Evolutionary conservation across 139 green algal species (phyloP).

Genomic region (Trebouxia sp.): DNA sequence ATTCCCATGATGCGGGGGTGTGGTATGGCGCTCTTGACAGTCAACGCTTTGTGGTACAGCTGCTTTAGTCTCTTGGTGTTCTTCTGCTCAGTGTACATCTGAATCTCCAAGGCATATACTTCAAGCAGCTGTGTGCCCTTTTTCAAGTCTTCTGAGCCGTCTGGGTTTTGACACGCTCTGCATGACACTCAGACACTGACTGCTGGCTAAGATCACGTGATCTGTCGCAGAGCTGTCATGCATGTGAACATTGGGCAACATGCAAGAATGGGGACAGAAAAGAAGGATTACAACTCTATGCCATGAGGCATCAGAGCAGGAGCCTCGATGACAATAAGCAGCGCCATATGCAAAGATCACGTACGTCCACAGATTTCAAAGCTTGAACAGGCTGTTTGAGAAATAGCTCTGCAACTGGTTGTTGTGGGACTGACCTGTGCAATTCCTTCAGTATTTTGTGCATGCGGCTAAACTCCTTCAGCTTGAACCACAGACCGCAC

Average conservation of each 20-base stretch:
- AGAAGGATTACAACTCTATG: too few relatives aligned
- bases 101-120: constrained; percentile 97
- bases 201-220: too few relatives aligned
- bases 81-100: constrained; percentile 91
- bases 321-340: too few relatives aligned
- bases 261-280: too few relatives aligned
- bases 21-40: constrained; percentile 93
- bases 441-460: constrained; percentile 83
- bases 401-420: too few relatives aligned
- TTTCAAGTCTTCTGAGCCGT: constrained; percentile 90
- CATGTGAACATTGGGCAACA: too few relatives aligned
- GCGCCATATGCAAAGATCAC: too few relatives aligned
- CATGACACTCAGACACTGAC: neutral
- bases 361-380: too few relatives aligned
- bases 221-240: too few relatives aligned
- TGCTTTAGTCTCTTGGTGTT: constrained; percentile 95
- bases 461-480: constrained; percentile 76
- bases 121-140: constrained; percentile 99
- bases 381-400: too few relatives aligned
- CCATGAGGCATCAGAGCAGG: too few relatives aligned
- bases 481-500: constrained; percentile 87
- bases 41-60: constrained; percentile 76
- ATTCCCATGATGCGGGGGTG: constrained; percentile 98
- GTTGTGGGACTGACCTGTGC: constrained; percentile 66
- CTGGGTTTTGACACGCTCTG: constrained; percentile 85